These are phyloP conservation scores for Metrosideros polymorpha DNA, from an alignment of 441 rosid genomes.

Conservation along the genomic window DNA sequence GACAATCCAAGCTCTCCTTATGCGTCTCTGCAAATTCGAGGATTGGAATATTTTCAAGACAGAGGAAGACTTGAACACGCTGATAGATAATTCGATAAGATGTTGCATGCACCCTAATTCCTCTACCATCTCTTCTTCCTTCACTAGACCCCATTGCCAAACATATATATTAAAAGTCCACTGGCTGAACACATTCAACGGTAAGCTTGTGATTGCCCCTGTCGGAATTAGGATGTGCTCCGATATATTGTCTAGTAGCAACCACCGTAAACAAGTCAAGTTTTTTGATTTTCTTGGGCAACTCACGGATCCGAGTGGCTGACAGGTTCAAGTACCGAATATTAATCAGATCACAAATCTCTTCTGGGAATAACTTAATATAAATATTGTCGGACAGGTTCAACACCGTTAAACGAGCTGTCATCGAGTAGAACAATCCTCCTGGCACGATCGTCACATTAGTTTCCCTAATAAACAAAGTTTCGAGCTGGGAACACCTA, in stretches of 20 bases:
- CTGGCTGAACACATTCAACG: background rate
- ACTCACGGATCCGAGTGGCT: rapidly evolving
- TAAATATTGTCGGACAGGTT: background rate
- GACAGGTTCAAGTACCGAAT: background rate
- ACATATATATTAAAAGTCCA: too few species aligned
- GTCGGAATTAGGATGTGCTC: background rate
- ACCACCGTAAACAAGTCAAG: background rate
- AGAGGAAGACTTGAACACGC: background rate
- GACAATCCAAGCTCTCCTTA: background rate
- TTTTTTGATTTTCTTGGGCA: background rate
- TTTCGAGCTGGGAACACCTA: rapidly evolving
- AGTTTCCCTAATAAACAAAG: background rate
- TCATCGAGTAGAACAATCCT: background rate
- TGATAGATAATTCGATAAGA: background rate
- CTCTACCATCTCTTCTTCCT: background rate
- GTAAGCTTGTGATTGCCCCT: background rate
- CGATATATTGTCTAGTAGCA: background rate
- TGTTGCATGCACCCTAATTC: background rate
- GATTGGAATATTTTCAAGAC: background rate
- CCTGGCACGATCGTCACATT: rapidly evolving
- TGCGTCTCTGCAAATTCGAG: background rate
- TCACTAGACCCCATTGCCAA: background rate
- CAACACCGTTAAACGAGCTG: background rate
- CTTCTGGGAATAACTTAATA: background rate
- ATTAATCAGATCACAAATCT: background rate